Evolutionary conservation across 106 monocot species (phyloP), one percentile per base, ranked within the genome.

Genomic region (Dioscorea zingiberensis): DNA sequence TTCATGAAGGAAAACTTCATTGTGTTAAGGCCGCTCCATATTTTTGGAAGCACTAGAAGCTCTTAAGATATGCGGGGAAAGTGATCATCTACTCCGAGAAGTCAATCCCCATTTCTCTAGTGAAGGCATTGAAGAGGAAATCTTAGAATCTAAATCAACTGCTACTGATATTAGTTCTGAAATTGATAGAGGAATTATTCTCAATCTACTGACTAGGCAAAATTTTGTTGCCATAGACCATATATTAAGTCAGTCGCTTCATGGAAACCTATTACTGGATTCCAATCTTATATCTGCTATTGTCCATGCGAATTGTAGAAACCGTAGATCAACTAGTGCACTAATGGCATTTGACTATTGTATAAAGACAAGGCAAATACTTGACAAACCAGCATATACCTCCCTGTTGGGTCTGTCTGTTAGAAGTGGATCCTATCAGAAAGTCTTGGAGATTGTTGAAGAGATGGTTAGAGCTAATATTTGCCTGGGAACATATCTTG

Each of bases 1-100:
- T 86, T 83, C 71, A 93, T 93, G 93, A 85, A 81, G 74, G 85
- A 83, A 15, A 69, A 71, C 27, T 79, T 63, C 7, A 78, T 89
- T 68, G 93, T 93, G 64, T 88, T 93, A n/a, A 23, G 88, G 93
- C 15, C 83, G 63, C 21, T 74, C 93, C 13, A 47, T 86, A 68
- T 93, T 85, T 69, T 47, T 89, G 60, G 83, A 85, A 77, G 93
- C 88, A 64, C 59, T 83, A 27, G 69, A 83, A 59, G 78, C 83
- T 70, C 66, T 88, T 48, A 86, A 72, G 56, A 64, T 1, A 18
- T 65, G 47, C 21, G 71, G 81, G 44, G 72, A 76, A 59, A 84
- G 65, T 67, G 81, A 86, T 60, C 21, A 55, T 72, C 88, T 93
- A 19, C 88, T 93, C n/a, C 75, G 86, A 56, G 85, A 86, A 75